These are phyloP conservation scores for Letharia columbiana DNA, from an alignment of 495 filamentous ascomycete species.

Conservation along the genomic window DNA sequence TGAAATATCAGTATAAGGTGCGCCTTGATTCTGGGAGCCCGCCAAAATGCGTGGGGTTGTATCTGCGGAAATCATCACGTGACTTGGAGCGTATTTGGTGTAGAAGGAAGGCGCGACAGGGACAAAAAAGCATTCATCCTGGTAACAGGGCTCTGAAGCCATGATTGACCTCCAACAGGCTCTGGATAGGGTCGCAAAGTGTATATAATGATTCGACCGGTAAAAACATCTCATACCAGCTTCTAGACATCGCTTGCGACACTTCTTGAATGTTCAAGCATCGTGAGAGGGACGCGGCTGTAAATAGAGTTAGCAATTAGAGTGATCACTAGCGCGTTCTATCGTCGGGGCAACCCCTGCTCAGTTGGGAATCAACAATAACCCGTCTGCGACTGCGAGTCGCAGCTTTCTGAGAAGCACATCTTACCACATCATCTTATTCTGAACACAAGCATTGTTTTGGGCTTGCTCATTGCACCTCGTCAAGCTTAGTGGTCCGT, in stretches of 20 bases:
- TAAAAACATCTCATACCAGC: background rate
- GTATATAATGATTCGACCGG: too few relatives aligned
- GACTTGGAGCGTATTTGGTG: background rate
- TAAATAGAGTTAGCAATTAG: background rate
- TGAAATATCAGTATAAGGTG: too few relatives aligned
- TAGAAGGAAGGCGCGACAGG: background rate
- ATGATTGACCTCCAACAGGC: background rate
- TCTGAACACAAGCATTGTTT: background rate
- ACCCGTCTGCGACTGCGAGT: background rate
- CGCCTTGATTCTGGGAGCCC: background rate
- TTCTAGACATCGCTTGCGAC: background rate
- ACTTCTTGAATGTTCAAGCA: background rate
- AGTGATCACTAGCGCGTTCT: background rate
- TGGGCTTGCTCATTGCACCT: background rate
- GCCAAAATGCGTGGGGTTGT: too few relatives aligned
- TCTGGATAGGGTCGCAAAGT: background rate
- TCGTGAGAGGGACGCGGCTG: background rate
- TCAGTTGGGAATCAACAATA: background rate
- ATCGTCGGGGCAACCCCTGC: background rate
- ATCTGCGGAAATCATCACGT: background rate
- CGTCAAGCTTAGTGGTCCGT: background rate
- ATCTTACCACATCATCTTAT: slow-evolving; percentile 2
- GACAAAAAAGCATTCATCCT: background rate
- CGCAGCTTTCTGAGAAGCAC: background rate
- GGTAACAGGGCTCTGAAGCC: background rate